These are phyloP conservation scores for Sugiyamaella boreocaroliniensis DNA, from an alignment of 805 yeast species.

Conservation along the genomic window DNA sequence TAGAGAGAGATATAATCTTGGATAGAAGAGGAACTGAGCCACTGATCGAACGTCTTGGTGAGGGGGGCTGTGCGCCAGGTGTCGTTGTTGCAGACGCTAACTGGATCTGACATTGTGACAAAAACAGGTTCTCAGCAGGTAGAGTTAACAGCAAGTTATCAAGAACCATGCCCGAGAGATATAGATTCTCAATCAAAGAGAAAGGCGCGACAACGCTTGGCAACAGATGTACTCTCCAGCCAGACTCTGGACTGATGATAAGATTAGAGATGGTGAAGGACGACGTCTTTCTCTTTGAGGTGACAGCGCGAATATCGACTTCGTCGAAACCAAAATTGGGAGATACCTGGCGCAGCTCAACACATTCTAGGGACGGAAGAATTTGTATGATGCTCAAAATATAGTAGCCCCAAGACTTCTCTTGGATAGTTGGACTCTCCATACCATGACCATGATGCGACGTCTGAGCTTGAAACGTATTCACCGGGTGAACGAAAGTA, in stretches of 20 bases:
- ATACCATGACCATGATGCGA: neutral
- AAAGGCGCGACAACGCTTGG: neutral
- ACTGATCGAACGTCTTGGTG: neutral
- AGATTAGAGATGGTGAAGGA: neutral
- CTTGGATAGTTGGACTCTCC: neutral
- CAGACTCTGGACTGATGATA: neutral
- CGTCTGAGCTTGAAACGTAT: neutral
- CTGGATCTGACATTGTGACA: neutral
- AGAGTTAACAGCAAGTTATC: neutral
- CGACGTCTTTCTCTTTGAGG: neutral
- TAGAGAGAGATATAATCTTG: neutral
- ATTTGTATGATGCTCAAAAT: slow-evolving; percentile 6
- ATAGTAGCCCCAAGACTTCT: slow-evolving; percentile 9
- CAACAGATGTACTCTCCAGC: neutral
- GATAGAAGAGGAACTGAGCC: neutral
- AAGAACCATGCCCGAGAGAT: neutral
- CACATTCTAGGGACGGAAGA: slow-evolving; percentile 10
- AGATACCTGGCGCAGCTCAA: slow-evolving; percentile 9
- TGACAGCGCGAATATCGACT: neutral
- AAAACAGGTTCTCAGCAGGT: neutral
- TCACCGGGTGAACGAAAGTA: slow-evolving; percentile 6
- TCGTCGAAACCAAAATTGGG: slow-evolving; percentile 9
- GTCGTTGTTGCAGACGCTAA: neutral
- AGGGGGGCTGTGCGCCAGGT: neutral
- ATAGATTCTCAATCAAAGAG: neutral